These are phyloP conservation scores for Cetraspora pellucida DNA, from an alignment of 192 early-diverging fungal genomes.

Conservation along the genomic window DNA sequence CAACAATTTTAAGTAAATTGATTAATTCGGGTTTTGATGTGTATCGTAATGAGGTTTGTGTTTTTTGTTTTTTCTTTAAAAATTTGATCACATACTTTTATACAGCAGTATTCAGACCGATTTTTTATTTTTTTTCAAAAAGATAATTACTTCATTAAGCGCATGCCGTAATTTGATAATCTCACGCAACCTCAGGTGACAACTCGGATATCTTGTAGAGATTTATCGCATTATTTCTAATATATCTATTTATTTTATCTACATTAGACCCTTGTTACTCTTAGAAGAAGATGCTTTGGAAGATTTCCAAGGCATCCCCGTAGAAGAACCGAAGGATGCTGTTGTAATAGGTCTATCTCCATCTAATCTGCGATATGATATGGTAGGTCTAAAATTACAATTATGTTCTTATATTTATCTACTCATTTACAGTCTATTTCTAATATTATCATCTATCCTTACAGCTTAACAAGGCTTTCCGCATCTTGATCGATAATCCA, in stretches of 20 bases:
- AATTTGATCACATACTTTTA: not conserved
- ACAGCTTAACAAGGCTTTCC: conserved; percentile 78
- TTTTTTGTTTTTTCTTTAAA: conserved; percentile 31
- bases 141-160: conserved; percentile 82
- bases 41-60: conserved; percentile 56
- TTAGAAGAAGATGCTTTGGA: conserved; percentile 70
- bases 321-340: conserved; percentile 61
- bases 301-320: conserved; percentile 68
- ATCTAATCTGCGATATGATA: conserved; percentile 66
- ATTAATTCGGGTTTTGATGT: conserved; percentile 68
- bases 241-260: not conserved
- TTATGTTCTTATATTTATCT: not conserved
- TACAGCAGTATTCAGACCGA: not conserved
- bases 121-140: conserved; percentile 6
- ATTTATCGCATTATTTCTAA: conserved; percentile 5
- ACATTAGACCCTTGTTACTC: conserved; percentile 71
- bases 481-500: conserved; percentile 54
- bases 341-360: conserved; percentile 88
- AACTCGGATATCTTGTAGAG: not conserved
- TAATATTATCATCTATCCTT: not conserved
- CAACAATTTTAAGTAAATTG: conserved; percentile 60
- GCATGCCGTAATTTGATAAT: conserved; percentile 71
- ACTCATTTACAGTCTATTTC: conserved; percentile 5
- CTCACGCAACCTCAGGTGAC: conserved; percentile 46
- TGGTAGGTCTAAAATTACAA: conserved; percentile 38